phyloP scores from a whole-genome alignment of 768 basidiomycete genomes.

The Suillus luteus region DNA sequence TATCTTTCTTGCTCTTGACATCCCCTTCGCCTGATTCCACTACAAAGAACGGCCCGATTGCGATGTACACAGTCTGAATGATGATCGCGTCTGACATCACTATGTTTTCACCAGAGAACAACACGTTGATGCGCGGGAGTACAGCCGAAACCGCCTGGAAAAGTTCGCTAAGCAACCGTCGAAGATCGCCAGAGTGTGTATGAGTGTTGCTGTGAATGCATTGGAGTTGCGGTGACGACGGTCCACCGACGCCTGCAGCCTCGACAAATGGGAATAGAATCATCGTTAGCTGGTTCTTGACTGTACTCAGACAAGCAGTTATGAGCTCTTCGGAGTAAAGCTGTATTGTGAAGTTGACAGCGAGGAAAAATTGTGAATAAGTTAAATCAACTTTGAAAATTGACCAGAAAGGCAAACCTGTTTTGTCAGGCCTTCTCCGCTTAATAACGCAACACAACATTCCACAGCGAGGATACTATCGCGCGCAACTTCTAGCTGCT shows the following conservation, averaged over 20 bases:
- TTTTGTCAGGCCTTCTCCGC: conserved; percentile 79
- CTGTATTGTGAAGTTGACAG: conserved; percentile 37
- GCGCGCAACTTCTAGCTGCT: conserved; percentile 58
- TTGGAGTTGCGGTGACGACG: conserved; percentile 50
- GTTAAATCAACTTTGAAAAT: background rate
- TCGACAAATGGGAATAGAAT: conserved; percentile 89
- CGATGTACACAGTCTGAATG: conserved; percentile 89
- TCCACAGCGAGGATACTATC: conserved; percentile 84
- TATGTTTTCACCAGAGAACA: conserved; percentile 71
- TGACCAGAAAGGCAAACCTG: conserved; percentile 54
- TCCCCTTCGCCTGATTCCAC: conserved; percentile 66
- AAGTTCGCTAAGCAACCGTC: conserved; percentile 61
- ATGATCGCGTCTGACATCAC: conserved; percentile 86
- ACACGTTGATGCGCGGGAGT: conserved; percentile 70
- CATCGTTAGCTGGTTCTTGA: conserved; percentile 80
- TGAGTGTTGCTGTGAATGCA: conserved; percentile 49
- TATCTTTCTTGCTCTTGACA: conserved; percentile 56
- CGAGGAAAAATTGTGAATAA: background rate
- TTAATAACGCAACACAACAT: conserved; percentile 76
- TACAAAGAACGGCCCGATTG: conserved; percentile 93
- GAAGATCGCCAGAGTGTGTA: conserved; percentile 35
- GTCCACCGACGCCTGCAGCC: conserved; percentile 47
- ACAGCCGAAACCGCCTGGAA: conserved; percentile 74
- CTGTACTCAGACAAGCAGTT: conserved; percentile 67
- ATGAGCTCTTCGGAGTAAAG: conserved; percentile 95